Base-by-base conservation (phyloP, 148 eudicot genomes). In the Beta vulgaris region DNA sequence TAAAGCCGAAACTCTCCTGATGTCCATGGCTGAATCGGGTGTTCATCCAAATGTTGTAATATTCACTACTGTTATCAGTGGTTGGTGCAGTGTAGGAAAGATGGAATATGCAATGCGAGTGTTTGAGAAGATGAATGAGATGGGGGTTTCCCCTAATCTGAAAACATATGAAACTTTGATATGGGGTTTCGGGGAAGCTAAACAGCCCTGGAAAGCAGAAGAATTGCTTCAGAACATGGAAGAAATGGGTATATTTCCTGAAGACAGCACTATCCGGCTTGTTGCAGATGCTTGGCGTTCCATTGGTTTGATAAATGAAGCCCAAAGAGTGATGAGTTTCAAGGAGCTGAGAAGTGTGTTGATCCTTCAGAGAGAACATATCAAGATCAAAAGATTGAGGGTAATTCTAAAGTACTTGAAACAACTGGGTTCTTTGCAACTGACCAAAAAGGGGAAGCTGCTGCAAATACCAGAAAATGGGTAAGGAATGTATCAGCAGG, bases 151-250 rank as follows among this genome's bases (percentile, higher is more conserved):
- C 51, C 99, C 99, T 0, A 91, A 92, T 71, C 60, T 91, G 74
- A 96, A 87, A 76, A 88, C 97, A 21, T 92, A 84, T 63, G 93
- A 96, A 44, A 96, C 98, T 19, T 68, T 96, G 6, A 88, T 92
- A 54, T 88, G 99, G 99, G 99, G 99, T 4, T 92, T 78, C 68
- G 89, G 90, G 66, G 98, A 96, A 83, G 93, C 91, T 4, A 89
- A 85, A 80, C 97, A 84, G 76, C 98, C 98, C 1, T 89, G 90
- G 99, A 89, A 92, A 79, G 94, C 90, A 0, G 94, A 96, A 77
- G 99, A 92, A 66, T 32, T 91, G 44, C 84, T 96, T 21, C 82
- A 80, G 35, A 68, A 75, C 28, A 91, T 92, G 98, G 82, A 81
- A 81, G 83, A 81, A 23, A 89, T 68, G 43, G 89, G 90, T 8